phyloP scores from a whole-genome alignment of 1,139 yeast species.

The Suhomyces coccinellae region DNA sequence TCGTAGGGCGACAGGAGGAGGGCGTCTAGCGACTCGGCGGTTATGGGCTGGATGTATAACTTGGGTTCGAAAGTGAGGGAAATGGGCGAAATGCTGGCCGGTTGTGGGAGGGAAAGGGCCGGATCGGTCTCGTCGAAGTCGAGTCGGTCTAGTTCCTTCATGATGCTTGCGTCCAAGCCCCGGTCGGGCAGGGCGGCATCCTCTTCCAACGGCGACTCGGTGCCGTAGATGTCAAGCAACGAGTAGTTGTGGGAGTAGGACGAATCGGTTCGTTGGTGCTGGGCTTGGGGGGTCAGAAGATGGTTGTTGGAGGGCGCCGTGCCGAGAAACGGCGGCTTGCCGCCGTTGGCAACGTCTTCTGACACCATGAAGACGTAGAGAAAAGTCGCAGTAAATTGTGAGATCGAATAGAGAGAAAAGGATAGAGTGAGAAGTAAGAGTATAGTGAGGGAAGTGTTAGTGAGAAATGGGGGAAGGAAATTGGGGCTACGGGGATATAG shows the following conservation, averaged over 20 bases:
- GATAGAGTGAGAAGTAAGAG: neutral
- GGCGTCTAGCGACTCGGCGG: conserved; percentile 2
- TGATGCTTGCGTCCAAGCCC: conserved; percentile 7
- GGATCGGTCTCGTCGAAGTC: conserved; percentile 7
- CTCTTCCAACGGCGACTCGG: conserved; percentile 19
- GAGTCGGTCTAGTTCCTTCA: conserved; percentile 9
- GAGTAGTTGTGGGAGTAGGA: conserved; percentile 37
- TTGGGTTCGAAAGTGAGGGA: conserved; percentile 4
- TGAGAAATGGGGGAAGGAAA: neutral
- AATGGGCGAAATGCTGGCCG: conserved; percentile 1
- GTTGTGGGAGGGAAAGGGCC: neutral
- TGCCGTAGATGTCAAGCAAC: conserved; percentile 24
- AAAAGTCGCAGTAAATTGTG: neutral
- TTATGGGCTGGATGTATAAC: conserved; percentile 9
- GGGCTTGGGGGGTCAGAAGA: conserved; percentile 16
- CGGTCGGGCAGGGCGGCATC: conserved; percentile 5
- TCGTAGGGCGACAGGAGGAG: conserved; percentile 52
- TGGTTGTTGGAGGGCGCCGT: neutral
- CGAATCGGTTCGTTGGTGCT: conserved; percentile 32
- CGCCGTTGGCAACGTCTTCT: conserved; percentile 1
- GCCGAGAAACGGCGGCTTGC: neutral
- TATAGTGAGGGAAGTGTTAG: neutral
- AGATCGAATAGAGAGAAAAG: neutral
- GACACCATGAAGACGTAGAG: conserved; percentile 2
- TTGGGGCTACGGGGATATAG: neutral